Evolutionary conservation across 352 stramenopile species (phyloP).

Genomic region (Globisporangium irregulare): DNA sequence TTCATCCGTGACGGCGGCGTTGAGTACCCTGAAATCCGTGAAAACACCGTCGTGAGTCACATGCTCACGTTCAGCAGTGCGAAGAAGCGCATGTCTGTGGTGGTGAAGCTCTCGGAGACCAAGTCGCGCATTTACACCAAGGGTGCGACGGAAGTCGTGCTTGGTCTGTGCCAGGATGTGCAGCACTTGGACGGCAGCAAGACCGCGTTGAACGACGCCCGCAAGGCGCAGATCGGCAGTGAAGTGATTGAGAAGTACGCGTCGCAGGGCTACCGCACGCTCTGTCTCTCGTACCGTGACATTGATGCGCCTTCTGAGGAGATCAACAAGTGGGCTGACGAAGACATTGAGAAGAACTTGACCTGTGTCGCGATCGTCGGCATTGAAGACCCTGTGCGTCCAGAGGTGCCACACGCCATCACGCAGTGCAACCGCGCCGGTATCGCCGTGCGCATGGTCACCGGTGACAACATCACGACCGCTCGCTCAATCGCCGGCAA

Average conservation of each 20-base stretch:
- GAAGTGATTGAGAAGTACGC: slow-evolving; percentile 71
- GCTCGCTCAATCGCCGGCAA: slow-evolving; percentile 84
- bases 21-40: slow-evolving; percentile 39
- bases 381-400: slow-evolving; percentile 92
- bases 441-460: slow-evolving; percentile 91
- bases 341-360: slow-evolving; percentile 34
- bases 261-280: slow-evolving; percentile 62
- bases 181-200: slow-evolving; percentile 42
- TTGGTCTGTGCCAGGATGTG: slow-evolving; percentile 45
- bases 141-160: slow-evolving; percentile 54
- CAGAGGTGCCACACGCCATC: slow-evolving; percentile 91
- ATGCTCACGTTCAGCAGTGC: slow-evolving; percentile 67
- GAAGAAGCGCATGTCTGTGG: slow-evolving; percentile 73
- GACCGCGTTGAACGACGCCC: slow-evolving; percentile 22
- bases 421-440: slow-evolving; percentile 90
- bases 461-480: slow-evolving; percentile 90
- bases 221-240: slow-evolving; percentile 33
- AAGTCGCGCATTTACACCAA: slow-evolving; percentile 61
- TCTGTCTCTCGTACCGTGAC: slow-evolving; percentile 62
- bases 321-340: slow-evolving; percentile 19
- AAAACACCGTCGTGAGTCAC: slow-evolving; percentile 39
- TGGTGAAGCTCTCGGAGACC: slow-evolving; percentile 40
- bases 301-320: slow-evolving; percentile 22
- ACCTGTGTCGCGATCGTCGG: slow-evolving; percentile 79
- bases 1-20: slow-evolving; percentile 50